These are phyloP conservation scores for Eutypella sp. DNA, from an alignment of 2,329 filamentous ascomycete species.

Conservation along the genomic window DNA sequence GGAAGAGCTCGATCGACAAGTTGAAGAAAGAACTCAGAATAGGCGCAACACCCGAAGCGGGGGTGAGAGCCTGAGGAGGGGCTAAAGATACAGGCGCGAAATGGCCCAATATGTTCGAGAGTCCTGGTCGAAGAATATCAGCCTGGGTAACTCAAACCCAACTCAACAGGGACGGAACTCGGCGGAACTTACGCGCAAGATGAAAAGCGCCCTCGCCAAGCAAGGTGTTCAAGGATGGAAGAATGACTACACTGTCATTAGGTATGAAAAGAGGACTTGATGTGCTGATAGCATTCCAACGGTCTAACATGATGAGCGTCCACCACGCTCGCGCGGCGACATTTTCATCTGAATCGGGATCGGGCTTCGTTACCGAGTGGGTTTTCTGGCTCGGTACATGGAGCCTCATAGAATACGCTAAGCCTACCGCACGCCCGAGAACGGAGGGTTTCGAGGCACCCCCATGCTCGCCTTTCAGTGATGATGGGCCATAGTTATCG, in stretches of 20 bases:
- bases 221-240: conserved; percentile 53
- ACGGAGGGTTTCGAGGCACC: conserved; percentile 49
- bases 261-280: conserved; percentile 59
- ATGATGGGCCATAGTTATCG: conserved; percentile 48
- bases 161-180: no score
- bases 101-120: conserved; percentile 56
- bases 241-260: conserved; percentile 55
- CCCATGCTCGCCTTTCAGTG: conserved; percentile 34
- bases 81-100: conserved; percentile 42
- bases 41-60: conserved; percentile 34
- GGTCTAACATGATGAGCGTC: conserved; percentile 65
- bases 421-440: conserved; percentile 59
- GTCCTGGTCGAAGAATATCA: conserved; percentile 31
- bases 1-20: conserved; percentile 60
- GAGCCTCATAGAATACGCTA: conserved; percentile 61
- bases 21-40: conserved; percentile 47
- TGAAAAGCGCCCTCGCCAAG: conserved; percentile 62
- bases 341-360: conserved; percentile 57
- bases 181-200: conserved; percentile 60
- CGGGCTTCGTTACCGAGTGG: conserved; percentile 37
- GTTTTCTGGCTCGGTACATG: conserved; percentile 38
- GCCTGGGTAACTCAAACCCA: not conserved
- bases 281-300: conserved; percentile 67
- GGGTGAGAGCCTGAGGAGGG: conserved; percentile 37
- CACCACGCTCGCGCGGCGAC: conserved; percentile 65